phyloP scores from a whole-genome alignment of 139 green algal species.

The Chlamydomonas incerta region DNA sequence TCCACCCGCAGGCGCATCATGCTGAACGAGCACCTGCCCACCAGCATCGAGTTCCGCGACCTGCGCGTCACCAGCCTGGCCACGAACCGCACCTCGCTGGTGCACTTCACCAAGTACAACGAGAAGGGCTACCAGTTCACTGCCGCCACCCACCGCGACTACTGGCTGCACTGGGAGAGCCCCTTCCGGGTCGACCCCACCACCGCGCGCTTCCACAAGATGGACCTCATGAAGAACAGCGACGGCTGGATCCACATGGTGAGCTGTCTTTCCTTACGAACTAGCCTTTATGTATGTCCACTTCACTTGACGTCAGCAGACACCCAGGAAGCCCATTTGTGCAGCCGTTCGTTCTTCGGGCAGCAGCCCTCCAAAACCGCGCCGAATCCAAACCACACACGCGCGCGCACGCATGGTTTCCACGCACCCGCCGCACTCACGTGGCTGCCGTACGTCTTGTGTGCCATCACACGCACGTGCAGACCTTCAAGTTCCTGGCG shows the following conservation, averaged over 20 bases:
- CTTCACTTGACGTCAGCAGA: no score
- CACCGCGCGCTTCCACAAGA: conserved; percentile 34
- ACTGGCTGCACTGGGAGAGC: conserved; percentile 38
- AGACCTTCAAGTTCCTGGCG: neutral
- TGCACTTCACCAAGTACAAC: conserved; percentile 46
- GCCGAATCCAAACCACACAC: no score
- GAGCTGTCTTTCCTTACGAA: no score
- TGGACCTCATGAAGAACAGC: conserved; percentile 32
- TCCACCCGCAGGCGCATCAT: conserved; percentile 46
- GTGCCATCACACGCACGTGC: no score
- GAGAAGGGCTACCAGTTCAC: conserved; percentile 46
- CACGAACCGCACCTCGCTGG: conserved; percentile 24
- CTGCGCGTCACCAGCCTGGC: conserved; percentile 18
- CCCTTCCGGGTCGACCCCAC: conserved; percentile 38
- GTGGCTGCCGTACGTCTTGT: no score
- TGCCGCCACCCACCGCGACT: conserved; percentile 12
- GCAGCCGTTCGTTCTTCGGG: no score
- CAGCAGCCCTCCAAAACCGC: no score
- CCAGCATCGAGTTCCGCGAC: conserved; percentile 19
- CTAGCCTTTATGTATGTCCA: no score
- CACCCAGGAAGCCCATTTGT: no score
- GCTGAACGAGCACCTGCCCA: conserved; percentile 56
- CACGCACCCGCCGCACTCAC: no score
- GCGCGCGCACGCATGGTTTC: no score
- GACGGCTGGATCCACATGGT: neutral